Evolutionary conservation across 2,329 filamentous ascomycete genomes (phyloP), one percentile per base, ranked within the genome.

Genomic region (Scedosporium boydii): DNA sequence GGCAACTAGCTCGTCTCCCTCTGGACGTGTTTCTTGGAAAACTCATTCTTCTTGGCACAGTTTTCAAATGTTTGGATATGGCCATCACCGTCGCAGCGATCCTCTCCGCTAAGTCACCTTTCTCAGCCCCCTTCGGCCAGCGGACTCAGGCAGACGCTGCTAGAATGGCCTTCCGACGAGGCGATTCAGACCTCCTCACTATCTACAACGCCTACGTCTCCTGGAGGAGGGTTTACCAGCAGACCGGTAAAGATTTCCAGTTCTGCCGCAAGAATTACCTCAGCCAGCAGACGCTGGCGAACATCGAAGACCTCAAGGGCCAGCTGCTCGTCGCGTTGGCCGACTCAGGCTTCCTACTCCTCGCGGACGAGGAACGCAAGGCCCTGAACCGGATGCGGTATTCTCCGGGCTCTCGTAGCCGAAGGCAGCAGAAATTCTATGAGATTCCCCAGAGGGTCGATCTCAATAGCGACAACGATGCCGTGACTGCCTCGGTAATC

Each of bases 181-280:
- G 91, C 23, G 91, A 97, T 72, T 98, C 95, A 0, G 95, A 99
- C 72, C 81, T 98, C 0, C 79, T 98, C 10, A 98, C 95, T 0
- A 84, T 92, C 1, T 98, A 96, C 77, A 96, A 97, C 71, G 95
- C 95, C 1, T 99, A 99, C 73, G 78, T 85, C 58, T 83, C 90
- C 2, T 99, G 95, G 95, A 93, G 90, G 70, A 86, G 87, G 62
- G 86, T 93, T 4, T 96, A 91, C 73, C 85, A 85, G 67, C 82
- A 86, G 29, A 78, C 74, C 1, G 76, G 73, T 7, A 91, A 89
- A 58, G 93, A 98, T 69, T 90, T 88, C 69, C 85, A 92, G 67
- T 99, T 96, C 75, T 99, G 95, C 76, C 87, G 89, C 69, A 97
- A 96, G 77, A 96, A 96, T 74, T 97, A 93, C 70, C 83, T 99